Conservation (phyloP, 2,329 filamentous ascomycete genomes). For the Fusarium marasasianum region DNA sequence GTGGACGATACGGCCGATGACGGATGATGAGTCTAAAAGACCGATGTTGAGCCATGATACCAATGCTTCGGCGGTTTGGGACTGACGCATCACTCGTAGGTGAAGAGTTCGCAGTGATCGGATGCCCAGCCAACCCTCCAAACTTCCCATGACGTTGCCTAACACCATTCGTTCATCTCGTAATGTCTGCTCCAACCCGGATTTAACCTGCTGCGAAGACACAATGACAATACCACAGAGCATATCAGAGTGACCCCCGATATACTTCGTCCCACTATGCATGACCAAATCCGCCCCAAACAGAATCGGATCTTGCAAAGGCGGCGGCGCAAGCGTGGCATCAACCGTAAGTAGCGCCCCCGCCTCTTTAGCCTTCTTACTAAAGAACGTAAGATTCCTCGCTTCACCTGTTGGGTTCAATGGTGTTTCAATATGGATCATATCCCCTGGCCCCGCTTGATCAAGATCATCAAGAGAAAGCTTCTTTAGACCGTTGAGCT, state of each 20-base stretch:
- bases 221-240: constrained; percentile 85
- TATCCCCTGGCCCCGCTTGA: constrained; percentile 69
- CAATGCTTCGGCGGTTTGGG: constrained; percentile 71
- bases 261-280: constrained; percentile 95
- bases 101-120: constrained; percentile 86
- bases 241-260: constrained; percentile 94
- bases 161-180: constrained; percentile 75
- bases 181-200: constrained; percentile 69
- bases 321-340: constrained; percentile 90
- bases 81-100: constrained; percentile 83
- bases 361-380: constrained; percentile 71
- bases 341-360: constrained; percentile 86
- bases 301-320: constrained; percentile 83
- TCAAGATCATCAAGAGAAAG: constrained; percentile 76
- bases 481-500: constrained; percentile 77
- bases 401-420: constrained; percentile 90
- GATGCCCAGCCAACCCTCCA: constrained; percentile 92
- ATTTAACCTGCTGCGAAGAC: constrained; percentile 49
- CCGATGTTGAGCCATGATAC: constrained; percentile 74
- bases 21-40: constrained; percentile 49
- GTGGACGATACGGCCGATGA: constrained; percentile 49
- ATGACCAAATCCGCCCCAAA: constrained; percentile 87
- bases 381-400: constrained; percentile 76
- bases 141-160: constrained; percentile 83
- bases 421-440: constrained; percentile 92